Conservation (phyloP, 2,329 filamentous ascomycete genomes). For the Pseudocercospora eumusae region DNA sequence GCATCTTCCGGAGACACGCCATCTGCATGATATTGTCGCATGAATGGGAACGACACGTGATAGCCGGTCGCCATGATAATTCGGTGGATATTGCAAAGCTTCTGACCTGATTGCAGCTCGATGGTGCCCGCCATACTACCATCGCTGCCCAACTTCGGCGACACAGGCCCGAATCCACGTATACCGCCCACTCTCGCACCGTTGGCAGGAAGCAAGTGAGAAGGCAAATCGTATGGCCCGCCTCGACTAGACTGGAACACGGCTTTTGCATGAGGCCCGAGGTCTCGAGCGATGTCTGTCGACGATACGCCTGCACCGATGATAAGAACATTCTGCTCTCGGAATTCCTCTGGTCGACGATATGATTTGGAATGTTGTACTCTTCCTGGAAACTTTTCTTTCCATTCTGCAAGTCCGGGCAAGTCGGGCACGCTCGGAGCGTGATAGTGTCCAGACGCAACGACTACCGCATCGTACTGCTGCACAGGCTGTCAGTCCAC, state of each 20-base stretch:
- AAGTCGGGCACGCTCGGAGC: slow-evolving; percentile 54
- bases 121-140: slow-evolving; percentile 54
- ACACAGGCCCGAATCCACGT: slow-evolving; percentile 45
- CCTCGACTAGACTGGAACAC: slow-evolving; percentile 61
- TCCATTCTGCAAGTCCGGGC: slow-evolving; percentile 51
- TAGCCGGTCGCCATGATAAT: slow-evolving; percentile 71
- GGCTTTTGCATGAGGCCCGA: slow-evolving; percentile 47
- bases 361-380: slow-evolving; percentile 57
- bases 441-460: slow-evolving; percentile 60
- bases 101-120: slow-evolving; percentile 55
- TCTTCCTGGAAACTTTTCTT: slow-evolving; percentile 47
- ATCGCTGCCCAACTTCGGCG: slow-evolving; percentile 19
- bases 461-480: slow-evolving; percentile 54
- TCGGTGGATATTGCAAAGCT: slow-evolving; percentile 58
- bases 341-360: slow-evolving; percentile 49
- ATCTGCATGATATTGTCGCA: slow-evolving; percentile 55
- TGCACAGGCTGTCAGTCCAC: slow-evolving; percentile 18
- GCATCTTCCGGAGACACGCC: slow-evolving; percentile 49
- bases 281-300: slow-evolving; percentile 56
- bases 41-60: slow-evolving; percentile 66
- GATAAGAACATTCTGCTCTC: slow-evolving; percentile 59
- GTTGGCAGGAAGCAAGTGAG: slow-evolving; percentile 56
- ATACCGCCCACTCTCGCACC: slow-evolving; percentile 57
- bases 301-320: slow-evolving; percentile 60
- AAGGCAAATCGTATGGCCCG: slow-evolving; percentile 61